phyloP scores from a whole-genome alignment of 352 stramenopile species.

The Globisporangium cederbergense region DNA sequence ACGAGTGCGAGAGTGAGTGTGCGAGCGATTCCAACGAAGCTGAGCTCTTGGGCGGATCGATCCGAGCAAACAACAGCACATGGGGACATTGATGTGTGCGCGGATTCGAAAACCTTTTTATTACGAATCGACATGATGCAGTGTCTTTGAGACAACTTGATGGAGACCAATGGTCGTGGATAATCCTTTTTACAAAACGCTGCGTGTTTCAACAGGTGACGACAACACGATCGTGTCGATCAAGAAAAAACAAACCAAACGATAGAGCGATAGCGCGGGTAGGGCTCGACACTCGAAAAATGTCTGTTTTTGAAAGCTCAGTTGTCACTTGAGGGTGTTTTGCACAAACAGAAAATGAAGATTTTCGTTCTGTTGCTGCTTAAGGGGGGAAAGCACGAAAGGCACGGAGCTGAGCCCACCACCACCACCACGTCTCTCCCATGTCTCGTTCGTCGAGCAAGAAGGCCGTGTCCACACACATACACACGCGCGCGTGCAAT shows the following conservation, averaged over 20 bases:
- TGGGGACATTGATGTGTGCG: not conserved
- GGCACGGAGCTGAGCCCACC: not conserved
- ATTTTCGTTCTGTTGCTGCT: not conserved
- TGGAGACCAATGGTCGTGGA: not conserved
- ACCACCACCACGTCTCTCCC: not conserved
- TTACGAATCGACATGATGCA: not conserved
- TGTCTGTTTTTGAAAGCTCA: not conserved
- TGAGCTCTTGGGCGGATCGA: not conserved
- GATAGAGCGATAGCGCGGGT: not conserved
- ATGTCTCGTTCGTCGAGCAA: not conserved
- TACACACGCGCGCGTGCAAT: too few relatives aligned
- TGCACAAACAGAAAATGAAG: not conserved
- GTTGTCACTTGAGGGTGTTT: not conserved
- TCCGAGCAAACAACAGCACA: not conserved
- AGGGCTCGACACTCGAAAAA: not conserved
- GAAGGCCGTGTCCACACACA: too few relatives aligned
- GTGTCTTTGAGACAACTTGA: not conserved
- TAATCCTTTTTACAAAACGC: not conserved
- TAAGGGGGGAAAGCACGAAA: constrained; percentile 1
- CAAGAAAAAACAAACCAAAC: constrained; percentile 3
- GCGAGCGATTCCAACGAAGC: not conserved
- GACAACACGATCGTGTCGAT: constrained; percentile 1
- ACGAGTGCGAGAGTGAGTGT: not conserved
- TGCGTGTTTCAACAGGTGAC: not conserved
- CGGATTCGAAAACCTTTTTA: not conserved